phyloP scores from a whole-genome alignment of 2,329 filamentous ascomycete genomes.

The Macrophomina tecta region DNA sequence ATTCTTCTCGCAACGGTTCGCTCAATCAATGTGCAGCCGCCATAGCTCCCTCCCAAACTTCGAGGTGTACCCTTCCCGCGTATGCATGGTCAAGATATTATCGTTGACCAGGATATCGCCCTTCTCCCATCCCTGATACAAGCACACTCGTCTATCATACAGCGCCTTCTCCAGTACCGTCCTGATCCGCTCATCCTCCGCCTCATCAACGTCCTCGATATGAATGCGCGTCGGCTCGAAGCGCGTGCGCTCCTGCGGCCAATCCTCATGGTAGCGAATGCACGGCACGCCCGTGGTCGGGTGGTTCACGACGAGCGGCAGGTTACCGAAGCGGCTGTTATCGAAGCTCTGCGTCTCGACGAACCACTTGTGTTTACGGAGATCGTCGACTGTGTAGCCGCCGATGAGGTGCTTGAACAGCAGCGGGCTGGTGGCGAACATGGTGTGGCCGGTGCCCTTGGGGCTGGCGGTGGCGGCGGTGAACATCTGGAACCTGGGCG shows the following conservation, averaged over 20 bases:
- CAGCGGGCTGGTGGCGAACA: conserved; percentile 60
- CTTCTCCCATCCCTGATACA: conserved; percentile 61
- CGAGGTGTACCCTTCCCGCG: conserved; percentile 32
- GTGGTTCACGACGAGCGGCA: conserved; percentile 55
- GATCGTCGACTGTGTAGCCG: conserved; percentile 44
- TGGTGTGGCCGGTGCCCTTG: conserved; percentile 58
- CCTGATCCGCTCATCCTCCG: conserved; percentile 15
- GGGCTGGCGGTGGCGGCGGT: conserved; percentile 56
- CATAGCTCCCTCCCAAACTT: conserved; percentile 24
- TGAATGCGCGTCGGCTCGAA: conserved; percentile 51
- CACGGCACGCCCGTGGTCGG: conserved; percentile 55
- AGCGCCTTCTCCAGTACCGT: conserved; percentile 49
- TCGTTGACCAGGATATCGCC: conserved; percentile 62
- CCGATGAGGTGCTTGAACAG: conserved; percentile 56
- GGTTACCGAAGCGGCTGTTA: conserved; percentile 49
- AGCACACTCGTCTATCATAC: conserved; percentile 58
- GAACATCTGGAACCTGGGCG: conserved; percentile 59
- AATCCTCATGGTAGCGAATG: conserved; percentile 62
- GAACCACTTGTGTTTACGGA: conserved; percentile 55
- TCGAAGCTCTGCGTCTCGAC: conserved; percentile 58
- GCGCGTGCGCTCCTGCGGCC: conserved; percentile 58
- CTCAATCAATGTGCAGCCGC: conserved; percentile 28
- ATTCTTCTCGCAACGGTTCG: too few relatives aligned
- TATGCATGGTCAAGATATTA: conserved; percentile 59
- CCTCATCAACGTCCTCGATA: conserved; percentile 1